Evolutionary conservation across 2,329 filamentous ascomycete genomes (phyloP).

Genomic region (Kalmusia sp.): DNA sequence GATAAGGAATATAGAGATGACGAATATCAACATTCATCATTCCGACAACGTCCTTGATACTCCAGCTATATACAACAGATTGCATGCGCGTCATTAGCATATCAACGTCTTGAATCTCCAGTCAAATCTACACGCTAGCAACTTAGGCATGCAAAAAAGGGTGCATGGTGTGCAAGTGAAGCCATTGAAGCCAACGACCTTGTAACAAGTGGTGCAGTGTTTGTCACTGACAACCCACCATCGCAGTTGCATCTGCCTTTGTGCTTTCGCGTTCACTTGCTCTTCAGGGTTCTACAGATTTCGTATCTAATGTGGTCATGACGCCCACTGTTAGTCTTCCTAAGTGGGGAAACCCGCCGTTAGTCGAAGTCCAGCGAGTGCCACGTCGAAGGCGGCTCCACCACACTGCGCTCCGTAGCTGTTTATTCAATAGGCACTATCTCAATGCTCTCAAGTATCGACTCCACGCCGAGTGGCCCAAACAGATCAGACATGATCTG

Average conservation of each 20-base stretch:
- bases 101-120: not conserved
- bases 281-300: not conserved
- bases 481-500: not conserved
- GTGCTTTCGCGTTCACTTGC: not conserved
- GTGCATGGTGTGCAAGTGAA: not conserved
- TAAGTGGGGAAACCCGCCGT: not conserved
- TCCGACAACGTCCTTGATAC: no score
- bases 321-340: not conserved
- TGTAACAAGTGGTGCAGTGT: not conserved
- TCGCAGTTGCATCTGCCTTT: not conserved
- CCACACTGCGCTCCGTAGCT: not conserved
- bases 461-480: not conserved
- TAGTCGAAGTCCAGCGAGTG: not conserved
- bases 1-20: no score
- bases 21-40: no score
- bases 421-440: slow-evolving; percentile 1
- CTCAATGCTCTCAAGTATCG: not conserved
- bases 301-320: not conserved
- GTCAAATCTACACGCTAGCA: not conserved
- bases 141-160: not conserved
- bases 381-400: slow-evolving; percentile 3
- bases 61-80: not conserved
- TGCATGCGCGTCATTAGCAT: not conserved
- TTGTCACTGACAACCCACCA: not conserved
- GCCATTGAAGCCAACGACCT: not conserved